Conservation (phyloP, 2,329 filamentous ascomycete species). For the Beauveria sp. region DNA sequence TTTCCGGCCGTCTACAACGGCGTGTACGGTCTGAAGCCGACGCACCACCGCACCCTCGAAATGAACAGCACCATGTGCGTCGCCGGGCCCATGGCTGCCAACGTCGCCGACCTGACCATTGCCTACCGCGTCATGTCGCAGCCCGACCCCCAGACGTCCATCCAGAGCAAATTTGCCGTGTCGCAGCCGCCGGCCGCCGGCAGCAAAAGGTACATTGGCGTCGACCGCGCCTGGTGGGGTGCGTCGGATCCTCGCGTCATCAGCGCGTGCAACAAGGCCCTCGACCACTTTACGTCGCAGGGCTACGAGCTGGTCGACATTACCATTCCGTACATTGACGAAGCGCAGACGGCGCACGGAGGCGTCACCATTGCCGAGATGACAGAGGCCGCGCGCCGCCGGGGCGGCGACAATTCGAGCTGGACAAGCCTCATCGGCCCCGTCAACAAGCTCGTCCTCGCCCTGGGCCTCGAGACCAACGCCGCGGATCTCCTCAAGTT, state of each 20-base stretch:
- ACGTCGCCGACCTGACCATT: conserved; percentile 67
- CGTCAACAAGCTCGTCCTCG: conserved; percentile 63
- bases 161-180: conserved; percentile 56
- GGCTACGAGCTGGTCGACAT: conserved; percentile 51
- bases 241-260: conserved; percentile 54
- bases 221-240: conserved; percentile 48
- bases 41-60: conserved; percentile 59
- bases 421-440: conserved; percentile 52
- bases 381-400: conserved; percentile 36
- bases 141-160: conserved; percentile 56
- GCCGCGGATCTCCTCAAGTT: conserved; percentile 64
- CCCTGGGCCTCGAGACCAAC: conserved; percentile 55
- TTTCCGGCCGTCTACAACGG: conserved; percentile 71
- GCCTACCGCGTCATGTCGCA: conserved; percentile 75
- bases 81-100: conserved; percentile 67
- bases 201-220: conserved; percentile 58
- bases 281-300: conserved; percentile 48
- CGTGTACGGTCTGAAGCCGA: conserved; percentile 73
- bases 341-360: conserved; percentile 70
- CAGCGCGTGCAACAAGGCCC: conserved; percentile 50
- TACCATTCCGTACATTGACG: conserved; percentile 55
- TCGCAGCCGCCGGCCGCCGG: conserved; percentile 37
- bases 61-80: conserved; percentile 52
- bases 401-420: conserved; percentile 34
- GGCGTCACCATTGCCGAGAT: conserved; percentile 71